phyloP scores from a whole-genome alignment of 164 flowering plant genomes.

The Tinospora cordifolia region DNA sequence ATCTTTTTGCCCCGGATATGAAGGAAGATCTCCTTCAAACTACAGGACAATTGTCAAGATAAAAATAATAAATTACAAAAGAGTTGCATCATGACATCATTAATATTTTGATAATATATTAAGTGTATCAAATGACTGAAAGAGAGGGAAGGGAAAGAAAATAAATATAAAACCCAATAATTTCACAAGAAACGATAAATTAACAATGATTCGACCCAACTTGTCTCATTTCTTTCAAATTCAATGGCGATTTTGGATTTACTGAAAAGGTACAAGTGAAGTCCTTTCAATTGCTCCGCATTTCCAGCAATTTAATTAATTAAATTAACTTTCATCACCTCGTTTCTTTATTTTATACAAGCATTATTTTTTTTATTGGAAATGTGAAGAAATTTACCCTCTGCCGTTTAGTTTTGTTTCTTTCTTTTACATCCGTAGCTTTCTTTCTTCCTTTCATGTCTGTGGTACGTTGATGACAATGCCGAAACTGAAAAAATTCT shows the following conservation, averaged over 20 bases:
- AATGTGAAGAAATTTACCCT: conserved; percentile 3
- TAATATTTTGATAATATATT: not conserved
- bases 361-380: not conserved
- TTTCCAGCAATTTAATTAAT: not conserved
- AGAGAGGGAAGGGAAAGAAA: not conserved
- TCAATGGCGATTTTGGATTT: conserved; percentile 13
- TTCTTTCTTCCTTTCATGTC: not conserved
- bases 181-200: conserved; percentile 15
- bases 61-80: conserved; percentile 1
- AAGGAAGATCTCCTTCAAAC: conserved; percentile 27
- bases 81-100: conserved; percentile 11
- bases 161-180: conserved; percentile 11
- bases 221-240: conserved; percentile 7
- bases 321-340: not conserved
- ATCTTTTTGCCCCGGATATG: conserved; percentile 33
- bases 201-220: conserved; percentile 12
- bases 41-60: conserved; percentile 22
- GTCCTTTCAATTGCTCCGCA: conserved; percentile 18
- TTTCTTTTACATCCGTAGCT: no score
- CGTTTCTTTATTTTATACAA: no score
- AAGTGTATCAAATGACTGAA: not conserved
- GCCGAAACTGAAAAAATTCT: conserved; percentile 7
- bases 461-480: not conserved
- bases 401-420: not conserved
- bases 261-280: conserved; percentile 5